Evolutionary conservation across 192 early-diverging fungal species (phyloP).

Genomic region (Coemansia sp.): DNA sequence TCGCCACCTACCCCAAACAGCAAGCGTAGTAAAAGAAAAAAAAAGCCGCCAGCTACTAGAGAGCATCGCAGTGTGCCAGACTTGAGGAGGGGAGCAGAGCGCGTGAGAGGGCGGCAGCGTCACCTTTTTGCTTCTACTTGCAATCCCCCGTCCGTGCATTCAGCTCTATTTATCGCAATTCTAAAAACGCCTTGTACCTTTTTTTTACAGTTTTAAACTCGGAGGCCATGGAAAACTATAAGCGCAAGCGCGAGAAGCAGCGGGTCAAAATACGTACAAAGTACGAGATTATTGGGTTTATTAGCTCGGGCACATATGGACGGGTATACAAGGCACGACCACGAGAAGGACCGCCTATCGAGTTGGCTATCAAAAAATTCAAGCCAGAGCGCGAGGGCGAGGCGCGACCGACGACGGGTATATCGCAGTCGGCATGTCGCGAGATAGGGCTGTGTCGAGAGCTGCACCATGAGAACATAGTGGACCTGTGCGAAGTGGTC

Average conservation of each 20-base stretch:
- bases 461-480: conserved; percentile 86
- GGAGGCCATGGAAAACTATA: conserved; percentile 52
- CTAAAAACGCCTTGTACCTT: background rate
- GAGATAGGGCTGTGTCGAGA: conserved; percentile 95
- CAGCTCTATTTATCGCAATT: background rate
- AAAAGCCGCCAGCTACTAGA: background rate
- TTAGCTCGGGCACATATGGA: conserved; percentile 96
- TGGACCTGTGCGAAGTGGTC: conserved; percentile 84
- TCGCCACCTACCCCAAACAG: background rate
- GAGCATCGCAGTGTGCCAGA: background rate
- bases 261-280: conserved; percentile 61
- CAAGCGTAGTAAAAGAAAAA: background rate
- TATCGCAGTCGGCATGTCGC: conserved; percentile 92
- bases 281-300: conserved; percentile 89
- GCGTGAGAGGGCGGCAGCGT: background rate
- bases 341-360: conserved; percentile 54
- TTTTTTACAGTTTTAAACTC: background rate
- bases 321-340: conserved; percentile 90
- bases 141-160: background rate
- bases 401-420: conserved; percentile 64
- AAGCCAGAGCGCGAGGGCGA: conserved; percentile 96
- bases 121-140: background rate
- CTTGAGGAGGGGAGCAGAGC: background rate
- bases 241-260: conserved; percentile 57
- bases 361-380: conserved; percentile 97